phyloP scores from a whole-genome alignment of 345 rosid genomes.

The Combretum micranthum region DNA sequence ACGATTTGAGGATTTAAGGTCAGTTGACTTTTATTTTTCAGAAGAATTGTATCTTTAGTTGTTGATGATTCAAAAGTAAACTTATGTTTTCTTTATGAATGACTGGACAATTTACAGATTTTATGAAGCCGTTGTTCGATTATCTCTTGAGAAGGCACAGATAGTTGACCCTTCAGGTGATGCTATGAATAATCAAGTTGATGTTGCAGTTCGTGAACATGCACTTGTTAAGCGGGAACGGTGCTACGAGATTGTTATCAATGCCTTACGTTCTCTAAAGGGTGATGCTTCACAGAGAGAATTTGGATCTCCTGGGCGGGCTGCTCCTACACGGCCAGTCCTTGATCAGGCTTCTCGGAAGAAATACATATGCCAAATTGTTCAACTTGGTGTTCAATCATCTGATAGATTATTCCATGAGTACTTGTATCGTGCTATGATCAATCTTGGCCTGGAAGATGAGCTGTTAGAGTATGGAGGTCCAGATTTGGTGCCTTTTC shows the following conservation, averaged over 20 bases:
- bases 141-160: conserved; percentile 92
- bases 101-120: conserved; percentile 44
- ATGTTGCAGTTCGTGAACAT: conserved; percentile 58
- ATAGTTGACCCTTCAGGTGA: conserved; percentile 90
- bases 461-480: conserved; percentile 97
- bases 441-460: conserved; percentile 82
- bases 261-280: conserved; percentile 67
- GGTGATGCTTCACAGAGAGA: conserved; percentile 42
- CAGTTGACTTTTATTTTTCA: conserved; percentile 13
- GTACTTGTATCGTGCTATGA: conserved; percentile 73
- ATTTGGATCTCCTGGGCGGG: conserved; percentile 51
- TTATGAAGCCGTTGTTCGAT: conserved; percentile 94
- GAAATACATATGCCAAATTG: conserved; percentile 84
- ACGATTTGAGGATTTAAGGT: conserved; percentile 94
- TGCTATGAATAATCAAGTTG: conserved; percentile 89
- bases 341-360: conserved; percentile 66
- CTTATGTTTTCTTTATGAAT: conserved; percentile 13
- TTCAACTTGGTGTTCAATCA: conserved; percentile 92
- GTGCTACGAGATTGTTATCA: conserved; percentile 80
- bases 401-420: conserved; percentile 85
- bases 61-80: not conserved
- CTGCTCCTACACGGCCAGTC: conserved; percentile 35
- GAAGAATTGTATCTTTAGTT: conserved; percentile 6
- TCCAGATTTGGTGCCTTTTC: conserved; percentile 92
- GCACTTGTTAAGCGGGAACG: conserved; percentile 76